Conservation (phyloP, 192 early-diverging fungal species). For the Coemansia sp. region DNA sequence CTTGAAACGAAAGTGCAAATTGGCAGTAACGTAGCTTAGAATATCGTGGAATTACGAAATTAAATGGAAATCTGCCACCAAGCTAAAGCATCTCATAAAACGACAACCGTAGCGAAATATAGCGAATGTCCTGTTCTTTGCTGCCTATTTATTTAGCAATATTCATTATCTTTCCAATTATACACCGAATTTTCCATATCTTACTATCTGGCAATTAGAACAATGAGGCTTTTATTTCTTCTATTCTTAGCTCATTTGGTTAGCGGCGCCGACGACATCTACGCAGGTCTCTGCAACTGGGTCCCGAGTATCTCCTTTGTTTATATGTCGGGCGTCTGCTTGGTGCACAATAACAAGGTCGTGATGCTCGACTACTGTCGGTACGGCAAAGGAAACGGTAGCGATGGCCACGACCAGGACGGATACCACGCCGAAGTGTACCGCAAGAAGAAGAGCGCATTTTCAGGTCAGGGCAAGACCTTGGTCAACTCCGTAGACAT, state of each 20-base stretch:
- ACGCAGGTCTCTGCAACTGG: slow-evolving; percentile 2
- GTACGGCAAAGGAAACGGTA: not conserved
- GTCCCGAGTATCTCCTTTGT: slow-evolving; percentile 2
- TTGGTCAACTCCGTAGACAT: not conserved
- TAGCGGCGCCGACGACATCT: not conserved
- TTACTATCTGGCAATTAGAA: not conserved
- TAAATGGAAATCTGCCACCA: not conserved
- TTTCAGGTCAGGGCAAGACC: slow-evolving; percentile 1
- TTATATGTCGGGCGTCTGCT: slow-evolving; percentile 3
- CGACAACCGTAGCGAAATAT: not conserved
- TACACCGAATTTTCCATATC: not conserved
- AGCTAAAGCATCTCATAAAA: not conserved
- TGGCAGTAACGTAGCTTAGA: too few relatives aligned
- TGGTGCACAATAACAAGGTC: not conserved
- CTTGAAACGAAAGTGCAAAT: too few relatives aligned
- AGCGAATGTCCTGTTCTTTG: not conserved
- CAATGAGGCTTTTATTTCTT: not conserved
- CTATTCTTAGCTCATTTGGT: not conserved
- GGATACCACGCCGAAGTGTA: slow-evolving; percentile 2
- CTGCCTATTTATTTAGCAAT: not conserved
- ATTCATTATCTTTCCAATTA: not conserved
- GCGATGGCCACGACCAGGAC: slow-evolving; percentile 7
- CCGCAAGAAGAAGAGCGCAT: slow-evolving; percentile 1
- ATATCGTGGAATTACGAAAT: too few relatives aligned
- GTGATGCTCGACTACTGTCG: slow-evolving; percentile 2